A percentile compares a stretch with the other conserved stretches of the same genome.
Evolutionary conservation across 148 eudicot species (phyloP).

Genomic region (Rhododendron henanense): DNA sequence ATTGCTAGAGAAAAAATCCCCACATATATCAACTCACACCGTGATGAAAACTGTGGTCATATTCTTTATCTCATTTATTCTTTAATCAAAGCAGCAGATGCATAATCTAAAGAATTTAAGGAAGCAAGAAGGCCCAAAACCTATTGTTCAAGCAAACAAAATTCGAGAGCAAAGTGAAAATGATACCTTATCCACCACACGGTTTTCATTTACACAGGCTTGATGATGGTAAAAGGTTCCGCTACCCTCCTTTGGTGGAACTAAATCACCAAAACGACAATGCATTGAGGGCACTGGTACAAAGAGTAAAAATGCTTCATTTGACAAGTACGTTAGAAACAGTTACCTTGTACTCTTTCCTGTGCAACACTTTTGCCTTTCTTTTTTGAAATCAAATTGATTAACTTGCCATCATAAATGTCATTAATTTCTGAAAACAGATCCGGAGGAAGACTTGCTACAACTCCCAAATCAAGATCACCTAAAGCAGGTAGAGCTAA

Average conservation of each 20-base stretch:
- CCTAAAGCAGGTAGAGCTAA: slow-evolving; percentile 55
- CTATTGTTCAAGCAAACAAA: too few relatives aligned
- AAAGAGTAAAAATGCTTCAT: neutral
- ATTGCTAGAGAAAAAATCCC: neutral
- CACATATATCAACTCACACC: neutral
- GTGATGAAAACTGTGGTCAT: neutral
- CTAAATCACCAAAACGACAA: slow-evolving; percentile 24
- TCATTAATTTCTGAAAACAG: slow-evolving; percentile 72
- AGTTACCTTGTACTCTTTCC: neutral
- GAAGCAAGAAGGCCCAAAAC: neutral
- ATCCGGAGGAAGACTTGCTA: slow-evolving; percentile 81
- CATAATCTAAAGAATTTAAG: neutral
- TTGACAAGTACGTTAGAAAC: neutral
- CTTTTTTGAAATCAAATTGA: slow-evolving; percentile 41
- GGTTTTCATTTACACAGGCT: slow-evolving; percentile 9
- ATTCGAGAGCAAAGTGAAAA: too few relatives aligned
- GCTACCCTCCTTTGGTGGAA: slow-evolving; percentile 11
- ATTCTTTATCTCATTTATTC: neutral
- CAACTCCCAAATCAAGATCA: slow-evolving; percentile 79
- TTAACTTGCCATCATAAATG: slow-evolving; percentile 70
- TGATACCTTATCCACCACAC: neutral
- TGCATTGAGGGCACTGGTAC: slow-evolving; percentile 11
- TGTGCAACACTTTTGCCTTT: slow-evolving; percentile 35
- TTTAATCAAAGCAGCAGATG: neutral
- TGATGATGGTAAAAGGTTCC: slow-evolving; percentile 10